Evolutionary conservation across 768 basidiomycete species (phyloP).

Genomic region (Favolaschia claudopus): DNA sequence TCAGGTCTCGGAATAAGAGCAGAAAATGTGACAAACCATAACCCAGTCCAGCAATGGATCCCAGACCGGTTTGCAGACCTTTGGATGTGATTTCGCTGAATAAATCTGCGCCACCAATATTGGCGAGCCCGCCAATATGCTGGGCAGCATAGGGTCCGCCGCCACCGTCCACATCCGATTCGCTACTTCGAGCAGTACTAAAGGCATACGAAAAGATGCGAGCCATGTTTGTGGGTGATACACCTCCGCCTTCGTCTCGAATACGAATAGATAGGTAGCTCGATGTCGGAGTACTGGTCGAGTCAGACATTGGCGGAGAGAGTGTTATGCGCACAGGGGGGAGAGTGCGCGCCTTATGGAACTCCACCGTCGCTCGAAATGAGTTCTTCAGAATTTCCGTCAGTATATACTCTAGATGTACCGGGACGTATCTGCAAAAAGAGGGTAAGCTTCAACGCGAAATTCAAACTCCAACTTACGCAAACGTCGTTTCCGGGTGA

Average conservation of each 20-base stretch:
- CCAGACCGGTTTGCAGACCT: constrained; percentile 80
- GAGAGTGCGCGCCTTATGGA: constrained; percentile 55
- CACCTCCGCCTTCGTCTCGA: constrained; percentile 88
- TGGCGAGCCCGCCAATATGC: constrained; percentile 75
- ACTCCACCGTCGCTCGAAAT: constrained; percentile 88
- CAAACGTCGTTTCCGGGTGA: constrained; percentile 71
- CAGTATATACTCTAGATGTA: constrained; percentile 90
- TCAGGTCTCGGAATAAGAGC: background rate
- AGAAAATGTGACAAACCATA: constrained; percentile 56
- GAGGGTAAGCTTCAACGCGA: constrained; percentile 1
- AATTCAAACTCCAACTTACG: constrained; percentile 58
- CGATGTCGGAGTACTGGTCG: constrained; percentile 35
- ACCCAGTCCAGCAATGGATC: constrained; percentile 90
- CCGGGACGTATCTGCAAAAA: constrained; percentile 75
- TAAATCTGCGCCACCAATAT: constrained; percentile 58
- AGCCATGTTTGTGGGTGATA: constrained; percentile 74
- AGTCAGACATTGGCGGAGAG: constrained; percentile 54
- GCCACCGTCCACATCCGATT: constrained; percentile 51
- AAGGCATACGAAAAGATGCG: constrained; percentile 93
- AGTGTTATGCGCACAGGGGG: constrained; percentile 79
- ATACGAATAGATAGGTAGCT: constrained; percentile 79
- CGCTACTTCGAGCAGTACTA: constrained; percentile 80
- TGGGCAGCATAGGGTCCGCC: constrained; percentile 84
- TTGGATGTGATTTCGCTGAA: constrained; percentile 83
- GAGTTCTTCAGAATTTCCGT: constrained; percentile 93